Conservation (phyloP, 2,329 filamentous ascomycete genomes). For the Cercospora sp. region DNA sequence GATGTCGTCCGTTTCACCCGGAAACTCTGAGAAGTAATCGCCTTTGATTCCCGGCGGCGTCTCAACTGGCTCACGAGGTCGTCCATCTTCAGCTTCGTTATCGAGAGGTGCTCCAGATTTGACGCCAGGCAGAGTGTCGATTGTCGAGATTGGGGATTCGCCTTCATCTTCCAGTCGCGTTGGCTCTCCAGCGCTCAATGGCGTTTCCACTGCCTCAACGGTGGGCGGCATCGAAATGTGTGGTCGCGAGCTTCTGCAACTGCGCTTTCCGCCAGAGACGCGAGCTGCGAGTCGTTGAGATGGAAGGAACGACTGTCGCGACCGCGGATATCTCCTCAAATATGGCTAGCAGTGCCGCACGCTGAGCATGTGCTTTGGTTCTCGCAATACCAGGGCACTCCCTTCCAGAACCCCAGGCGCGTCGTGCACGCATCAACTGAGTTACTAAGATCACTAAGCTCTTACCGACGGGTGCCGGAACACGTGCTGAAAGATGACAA, state of each 20-base stretch:
- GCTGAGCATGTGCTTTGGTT: not conserved
- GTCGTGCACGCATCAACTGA: not conserved
- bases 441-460: not conserved
- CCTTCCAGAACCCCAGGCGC: not conserved
- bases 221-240: conserved; percentile 5
- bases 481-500: not conserved
- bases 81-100: not conserved
- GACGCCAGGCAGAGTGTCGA: conserved; percentile 20
- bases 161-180: conserved; percentile 18
- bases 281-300: not conserved
- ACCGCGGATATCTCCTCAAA: not conserved
- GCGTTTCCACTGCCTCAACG: not conserved
- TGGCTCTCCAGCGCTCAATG: not conserved
- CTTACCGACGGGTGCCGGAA: not conserved
- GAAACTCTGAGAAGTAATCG: not conserved
- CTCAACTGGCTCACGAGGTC: not conserved
- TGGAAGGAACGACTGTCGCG: not conserved
- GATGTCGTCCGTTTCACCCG: not conserved
- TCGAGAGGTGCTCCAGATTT: conserved; percentile 24
- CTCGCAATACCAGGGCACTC: not conserved
- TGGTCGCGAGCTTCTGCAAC: not conserved
- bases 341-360: not conserved
- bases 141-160: conserved; percentile 22
- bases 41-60: not conserved
- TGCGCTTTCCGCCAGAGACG: not conserved